phyloP scores from a whole-genome alignment of 768 basidiomycete genomes.

The Mrakia hoshinonis region DNA sequence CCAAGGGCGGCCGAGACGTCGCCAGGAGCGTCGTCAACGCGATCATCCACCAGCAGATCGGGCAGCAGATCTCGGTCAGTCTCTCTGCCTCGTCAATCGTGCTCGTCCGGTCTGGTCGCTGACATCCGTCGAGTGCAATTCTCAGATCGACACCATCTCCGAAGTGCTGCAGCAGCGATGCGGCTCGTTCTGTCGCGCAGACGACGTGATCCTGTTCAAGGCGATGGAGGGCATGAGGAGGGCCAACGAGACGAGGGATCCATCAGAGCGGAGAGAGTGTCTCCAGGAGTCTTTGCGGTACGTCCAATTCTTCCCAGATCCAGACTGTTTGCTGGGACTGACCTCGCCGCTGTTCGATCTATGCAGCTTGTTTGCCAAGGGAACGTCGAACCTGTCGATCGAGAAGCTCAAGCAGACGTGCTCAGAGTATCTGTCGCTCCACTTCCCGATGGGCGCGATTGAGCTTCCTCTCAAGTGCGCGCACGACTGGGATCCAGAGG shows the following conservation, averaged over 20 bases:
- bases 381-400: conserved; percentile 71
- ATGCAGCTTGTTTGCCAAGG: conserved; percentile 73
- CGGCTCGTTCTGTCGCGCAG: conserved; percentile 94
- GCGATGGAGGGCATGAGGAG: conserved; percentile 89
- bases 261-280: conserved; percentile 64
- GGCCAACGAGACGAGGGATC: conserved; percentile 70
- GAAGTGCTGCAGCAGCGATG: conserved; percentile 89
- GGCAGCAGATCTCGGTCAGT: conserved; percentile 85
- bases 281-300: conserved; percentile 81
- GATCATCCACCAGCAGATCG: conserved; percentile 95
- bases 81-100: neutral
- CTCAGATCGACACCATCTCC: conserved; percentile 88
- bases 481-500: conserved; percentile 63
- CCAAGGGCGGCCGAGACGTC: conserved; percentile 72
- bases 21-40: conserved; percentile 87
- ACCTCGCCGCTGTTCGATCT: neutral
- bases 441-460: conserved; percentile 75
- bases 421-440: conserved; percentile 77
- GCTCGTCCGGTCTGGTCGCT: neutral
- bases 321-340: neutral
- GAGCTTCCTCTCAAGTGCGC: conserved; percentile 80
- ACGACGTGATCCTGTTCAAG: conserved; percentile 97
- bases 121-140: neutral
- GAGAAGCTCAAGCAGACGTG: conserved; percentile 77
- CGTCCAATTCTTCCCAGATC: conserved; percentile 27